Evolutionary conservation across 2,329 filamentous ascomycete species (phyloP), one percentile per base, ranked within the genome.

Genomic region (Furcasterigmium sp.): DNA sequence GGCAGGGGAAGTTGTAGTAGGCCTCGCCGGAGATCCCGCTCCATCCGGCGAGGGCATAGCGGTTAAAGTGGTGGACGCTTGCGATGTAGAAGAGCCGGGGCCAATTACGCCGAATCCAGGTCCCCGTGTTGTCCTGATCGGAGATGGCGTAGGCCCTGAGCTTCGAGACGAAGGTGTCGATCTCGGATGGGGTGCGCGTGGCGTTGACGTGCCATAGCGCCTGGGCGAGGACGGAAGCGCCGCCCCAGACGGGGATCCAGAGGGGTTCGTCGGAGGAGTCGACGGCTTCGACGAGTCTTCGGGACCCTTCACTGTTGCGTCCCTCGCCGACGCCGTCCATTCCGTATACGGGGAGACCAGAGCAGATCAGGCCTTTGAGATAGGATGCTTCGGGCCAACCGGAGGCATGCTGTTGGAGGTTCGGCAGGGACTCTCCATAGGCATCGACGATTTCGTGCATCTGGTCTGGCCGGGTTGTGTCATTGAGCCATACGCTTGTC

Each of bases 91-190:
- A 68, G 4, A 76, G 53, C 14, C 69, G 62, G 0, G 74, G 69
- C 41, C 68, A 76, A n/a, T 65, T 64, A 30, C 61, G 56, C n/a
- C 73, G 67, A 30, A 78, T 70, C 72, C 72, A 76, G 3, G 64
- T 55, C 1, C 70, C 72, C 0, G 70, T 66, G 41, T 78, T 67
- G 39, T 77, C 73, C 48, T 76, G 73, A 45, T 76, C 73, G n/a
- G 70, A 75, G 41, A 76, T 73, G 21, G 72, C 59, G 50, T 73
- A 72, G 8, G 72, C 61, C 19, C 69, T 60, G 3, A 73, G 49
- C 42, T 67, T 67, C 2, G 52, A 50, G 3, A 60, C 52, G n/a
- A 74, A 61, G 0, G 41, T 44, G 0, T 55, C 53, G 2, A 60
- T 51, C 3, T 69, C 60, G 1, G 48, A 48, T 4, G 53, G 42